Evolutionary conservation across 2,329 filamentous ascomycete species (phyloP).

Genomic region (Nemania bipapillata): DNA sequence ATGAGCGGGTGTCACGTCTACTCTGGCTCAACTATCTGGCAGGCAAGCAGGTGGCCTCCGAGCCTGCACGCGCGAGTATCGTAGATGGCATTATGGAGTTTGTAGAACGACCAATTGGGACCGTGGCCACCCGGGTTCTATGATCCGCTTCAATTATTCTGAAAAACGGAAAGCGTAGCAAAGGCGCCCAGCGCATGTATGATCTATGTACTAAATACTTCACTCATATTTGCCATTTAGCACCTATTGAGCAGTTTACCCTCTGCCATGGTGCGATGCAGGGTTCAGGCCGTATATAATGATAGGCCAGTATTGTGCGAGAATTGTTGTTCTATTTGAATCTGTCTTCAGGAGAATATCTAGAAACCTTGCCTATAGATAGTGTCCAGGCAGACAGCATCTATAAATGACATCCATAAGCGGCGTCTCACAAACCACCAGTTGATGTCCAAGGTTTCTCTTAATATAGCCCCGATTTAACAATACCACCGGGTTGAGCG

Average conservation of each 20-base stretch:
- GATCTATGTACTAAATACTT: constrained; percentile 33
- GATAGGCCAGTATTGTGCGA: too few species aligned
- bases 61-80: constrained; percentile 81
- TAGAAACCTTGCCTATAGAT: too few species aligned
- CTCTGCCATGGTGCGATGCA: neutral
- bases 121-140: constrained; percentile 81
- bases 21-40: constrained; percentile 92
- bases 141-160: constrained; percentile 35
- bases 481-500: too few species aligned
- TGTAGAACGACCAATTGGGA: constrained; percentile 87
- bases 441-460: too few species aligned
- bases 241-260: neutral
- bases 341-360: too few species aligned
- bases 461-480: too few species aligned
- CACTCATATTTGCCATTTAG: constrained; percentile 20
- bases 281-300: neutral
- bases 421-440: too few species aligned
- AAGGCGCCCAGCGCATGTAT: constrained; percentile 31
- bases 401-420: too few species aligned
- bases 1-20: constrained; percentile 82
- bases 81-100: constrained; percentile 89
- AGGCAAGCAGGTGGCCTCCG: constrained; percentile 86
- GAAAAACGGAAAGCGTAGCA: neutral
- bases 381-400: too few species aligned
- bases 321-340: too few species aligned